A percentile compares a stretch with the other conserved stretches of the same genome.
Conservation (phyloP, 306 rosid genomes). For the Parietaria judaica region DNA sequence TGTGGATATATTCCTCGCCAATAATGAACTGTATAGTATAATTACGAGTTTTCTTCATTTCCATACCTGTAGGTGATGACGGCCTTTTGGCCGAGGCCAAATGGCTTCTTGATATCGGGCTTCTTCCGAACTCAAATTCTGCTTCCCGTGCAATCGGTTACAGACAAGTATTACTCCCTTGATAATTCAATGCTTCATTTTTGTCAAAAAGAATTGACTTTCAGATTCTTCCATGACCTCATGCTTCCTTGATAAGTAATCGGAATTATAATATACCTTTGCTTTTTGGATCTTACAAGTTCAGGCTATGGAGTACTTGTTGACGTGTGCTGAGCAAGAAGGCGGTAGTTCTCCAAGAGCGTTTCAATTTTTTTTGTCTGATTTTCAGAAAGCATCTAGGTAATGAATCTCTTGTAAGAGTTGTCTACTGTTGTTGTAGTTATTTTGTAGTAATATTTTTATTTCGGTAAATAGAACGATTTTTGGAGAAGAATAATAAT, state of each 20-base stretch:
- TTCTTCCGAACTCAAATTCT: slow-evolving; percentile 79
- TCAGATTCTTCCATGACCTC: not conserved
- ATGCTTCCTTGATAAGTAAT: not conserved
- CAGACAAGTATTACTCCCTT: slow-evolving; percentile 57
- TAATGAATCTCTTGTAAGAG: slow-evolving; percentile 19
- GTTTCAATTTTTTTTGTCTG: slow-evolving; percentile 54
- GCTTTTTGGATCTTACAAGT: slow-evolving; percentile 18
- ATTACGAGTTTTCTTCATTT: slow-evolving; percentile 2
- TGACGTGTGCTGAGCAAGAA: slow-evolving; percentile 56
- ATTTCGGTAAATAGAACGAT: not conserved
- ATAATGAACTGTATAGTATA: slow-evolving; percentile 3
- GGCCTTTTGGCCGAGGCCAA: slow-evolving; percentile 76
- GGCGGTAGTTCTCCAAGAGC: slow-evolving; percentile 59
- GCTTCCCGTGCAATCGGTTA: slow-evolving; percentile 87
- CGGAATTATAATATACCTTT: slow-evolving; percentile 12
- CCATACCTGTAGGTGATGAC: slow-evolving; percentile 43
- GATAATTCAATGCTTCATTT: not conserved
- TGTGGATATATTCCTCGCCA: not conserved
- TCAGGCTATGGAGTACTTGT: slow-evolving; percentile 83
- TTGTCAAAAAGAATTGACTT: not conserved
- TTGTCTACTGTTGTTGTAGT: not conserved
- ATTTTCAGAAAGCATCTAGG: slow-evolving; percentile 88
- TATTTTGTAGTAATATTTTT: not conserved
- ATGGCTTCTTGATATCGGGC: slow-evolving; percentile 83
- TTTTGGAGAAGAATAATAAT: too few relatives aligned